These are phyloP conservation scores for Tricharina praecox DNA, from an alignment of 495 filamentous ascomycete genomes.

Conservation along the genomic window DNA sequence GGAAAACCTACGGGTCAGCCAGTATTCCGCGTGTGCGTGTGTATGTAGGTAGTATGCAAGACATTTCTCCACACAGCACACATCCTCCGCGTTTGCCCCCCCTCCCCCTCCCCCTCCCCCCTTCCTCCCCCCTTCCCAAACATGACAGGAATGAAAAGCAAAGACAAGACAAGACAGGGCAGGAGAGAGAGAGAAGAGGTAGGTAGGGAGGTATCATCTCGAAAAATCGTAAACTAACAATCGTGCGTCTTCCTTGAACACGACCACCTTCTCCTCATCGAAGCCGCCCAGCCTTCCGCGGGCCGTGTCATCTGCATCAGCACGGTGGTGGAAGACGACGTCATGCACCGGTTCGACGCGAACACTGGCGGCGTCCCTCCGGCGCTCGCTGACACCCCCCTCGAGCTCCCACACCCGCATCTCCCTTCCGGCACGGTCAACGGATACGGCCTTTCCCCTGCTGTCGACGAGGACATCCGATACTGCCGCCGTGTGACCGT, in stretches of 20 bases:
- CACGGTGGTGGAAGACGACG: no score
- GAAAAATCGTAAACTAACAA: conserved; percentile 86
- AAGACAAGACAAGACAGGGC: no score
- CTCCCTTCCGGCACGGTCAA: conserved; percentile 66
- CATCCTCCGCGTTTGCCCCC: no score
- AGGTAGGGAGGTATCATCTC: conserved; percentile 12
- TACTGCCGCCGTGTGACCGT: conserved; percentile 89
- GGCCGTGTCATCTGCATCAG: conserved; percentile 8
- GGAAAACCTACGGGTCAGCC: no score
- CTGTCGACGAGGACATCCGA: conserved; percentile 70
- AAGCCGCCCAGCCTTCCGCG: conserved; percentile 57
- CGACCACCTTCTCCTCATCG: conserved; percentile 82
- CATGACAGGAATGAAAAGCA: no score
- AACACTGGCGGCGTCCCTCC: conserved; percentile 14
- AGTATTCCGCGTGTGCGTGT: no score
- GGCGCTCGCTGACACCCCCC: conserved; percentile 36
- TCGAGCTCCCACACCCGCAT: conserved; percentile 92
- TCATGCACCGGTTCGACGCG: conserved; percentile 10
- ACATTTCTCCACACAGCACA: no score
- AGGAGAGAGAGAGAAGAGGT: no score
- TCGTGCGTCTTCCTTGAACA: conserved; percentile 44
- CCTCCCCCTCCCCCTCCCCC: no score
- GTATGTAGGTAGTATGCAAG: no score
- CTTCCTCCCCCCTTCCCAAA: no score
- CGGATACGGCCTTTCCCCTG: conserved; percentile 77